Base-by-base conservation (phyloP, 192 early-diverging fungal species). In the Bifiguratus adelaidae region DNA sequence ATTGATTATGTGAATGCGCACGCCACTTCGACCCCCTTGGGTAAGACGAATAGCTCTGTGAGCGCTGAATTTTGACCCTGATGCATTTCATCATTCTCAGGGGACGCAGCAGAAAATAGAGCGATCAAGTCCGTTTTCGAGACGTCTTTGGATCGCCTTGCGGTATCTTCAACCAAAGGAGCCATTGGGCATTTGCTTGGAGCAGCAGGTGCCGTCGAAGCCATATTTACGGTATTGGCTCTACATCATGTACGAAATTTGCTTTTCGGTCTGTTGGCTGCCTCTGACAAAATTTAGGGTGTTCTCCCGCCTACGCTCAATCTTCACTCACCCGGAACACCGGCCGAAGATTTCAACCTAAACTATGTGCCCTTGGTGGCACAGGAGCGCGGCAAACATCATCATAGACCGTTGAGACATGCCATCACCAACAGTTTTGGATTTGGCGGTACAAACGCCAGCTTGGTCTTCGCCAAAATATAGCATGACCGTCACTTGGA, bases 101-200 rank as follows among this genome's bases (percentile, higher is more conserved):
- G 91, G 18, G 94, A 97, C 52, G 55, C 74, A 45, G 83, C 88
- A 11, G 94, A 97, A 61, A 86, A 86, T 56, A 44, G 70, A 3
- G 91, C 94, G 5, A 92, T 97, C 36, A 80, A 82, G 47, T 38
- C 67, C 2, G 76, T 94, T 18, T 91, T 95, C 74, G 66, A 61
- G 38, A 59, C 63, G 7, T 49, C 59, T 27, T 56, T 58, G 38
- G 53, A 70, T 28, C 21, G 32, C 0, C 50, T 89, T 3, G 78
- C 82, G 5, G 82, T 93, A 1, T 93, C 90, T 5, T 89, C 90
- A 2, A 93, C 88, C 9, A 97, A 97, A 50, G 81, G 90, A 19
- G 83, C 94, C 2, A 83, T 83, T 0, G 94, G 94, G 7, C 94
- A 97, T 65, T 64, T 97, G 35, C 67, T 97, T n/a, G 94, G 94